Conservation (phyloP, 192 early-diverging fungal species). For the Coemansia sp. region DNA sequence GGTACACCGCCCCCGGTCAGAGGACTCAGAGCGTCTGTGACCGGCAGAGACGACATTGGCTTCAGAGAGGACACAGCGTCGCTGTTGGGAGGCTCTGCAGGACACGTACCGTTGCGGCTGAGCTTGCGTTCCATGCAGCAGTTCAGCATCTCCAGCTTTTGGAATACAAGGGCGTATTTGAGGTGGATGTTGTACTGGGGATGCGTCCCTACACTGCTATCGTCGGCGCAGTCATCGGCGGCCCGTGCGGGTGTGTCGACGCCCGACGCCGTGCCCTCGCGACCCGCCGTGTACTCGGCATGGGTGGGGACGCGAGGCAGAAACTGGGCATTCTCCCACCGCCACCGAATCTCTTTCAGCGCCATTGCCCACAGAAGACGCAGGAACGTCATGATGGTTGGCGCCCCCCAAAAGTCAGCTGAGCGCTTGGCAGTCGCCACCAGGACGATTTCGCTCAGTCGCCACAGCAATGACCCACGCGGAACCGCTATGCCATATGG, state of each 20-base stretch:
- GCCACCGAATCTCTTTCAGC: conserved; percentile 53
- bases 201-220: no score
- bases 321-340: conserved; percentile 56
- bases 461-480: conserved; percentile 40
- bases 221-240: not conserved
- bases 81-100: no score
- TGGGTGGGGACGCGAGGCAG: conserved; percentile 51
- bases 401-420: conserved; percentile 44
- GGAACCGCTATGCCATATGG: conserved; percentile 40
- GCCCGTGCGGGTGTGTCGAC: conserved; percentile 1
- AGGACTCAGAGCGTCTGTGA: not conserved
- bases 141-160: conserved; percentile 79
- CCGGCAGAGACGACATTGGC: not conserved
- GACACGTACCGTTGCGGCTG: not conserved
- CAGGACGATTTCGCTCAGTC: conserved; percentile 36
- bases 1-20: not conserved
- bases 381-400: conserved; percentile 58
- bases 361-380: conserved; percentile 64
- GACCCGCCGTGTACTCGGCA: conserved; percentile 9
- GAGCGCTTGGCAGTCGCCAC: conserved; percentile 35
- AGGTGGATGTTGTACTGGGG: conserved; percentile 51
- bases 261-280: conserved; percentile 3
- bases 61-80: no score
- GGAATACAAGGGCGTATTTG: conserved; percentile 59
- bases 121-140: conserved; percentile 59